Percentiles rank a stretch among this genome's conserved stretches.
Conservation (phyloP, 768 basidiomycete species). For the Crepidotus variabilis region DNA sequence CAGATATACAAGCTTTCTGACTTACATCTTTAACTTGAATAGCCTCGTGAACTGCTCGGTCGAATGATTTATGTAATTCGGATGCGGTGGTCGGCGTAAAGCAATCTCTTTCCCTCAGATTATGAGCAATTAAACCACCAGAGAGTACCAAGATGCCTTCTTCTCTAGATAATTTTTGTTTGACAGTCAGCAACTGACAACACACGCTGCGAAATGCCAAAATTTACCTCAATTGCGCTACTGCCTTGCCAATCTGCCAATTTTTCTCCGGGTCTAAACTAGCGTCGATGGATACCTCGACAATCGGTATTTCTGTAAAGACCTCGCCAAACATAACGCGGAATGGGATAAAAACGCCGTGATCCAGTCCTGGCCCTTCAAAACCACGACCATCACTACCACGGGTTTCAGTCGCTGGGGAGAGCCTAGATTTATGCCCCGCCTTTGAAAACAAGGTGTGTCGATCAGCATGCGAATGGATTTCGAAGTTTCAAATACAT, state of each 20-base stretch:
- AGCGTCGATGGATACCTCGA: constrained; percentile 66
- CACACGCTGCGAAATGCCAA: constrained; percentile 6
- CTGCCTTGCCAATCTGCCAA: constrained; percentile 62
- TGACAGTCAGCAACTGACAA: constrained; percentile 10
- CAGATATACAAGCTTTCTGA: neutral
- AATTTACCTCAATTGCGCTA: constrained; percentile 51
- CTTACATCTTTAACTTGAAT: constrained; percentile 47
- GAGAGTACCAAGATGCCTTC: constrained; percentile 68
- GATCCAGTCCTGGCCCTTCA: constrained; percentile 64
- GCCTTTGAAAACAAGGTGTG: constrained; percentile 31
- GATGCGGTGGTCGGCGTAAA: constrained; percentile 49
- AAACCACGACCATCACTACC: constrained; percentile 67
- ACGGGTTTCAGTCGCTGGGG: constrained; percentile 46
- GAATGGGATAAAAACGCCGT: constrained; percentile 82
- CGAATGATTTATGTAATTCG: constrained; percentile 49
- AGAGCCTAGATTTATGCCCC: constrained; percentile 49
- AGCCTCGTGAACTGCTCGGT: constrained; percentile 56
- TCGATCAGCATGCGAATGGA: neutral
- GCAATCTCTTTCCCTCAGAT: constrained; percentile 49
- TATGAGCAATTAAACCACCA: constrained; percentile 69
- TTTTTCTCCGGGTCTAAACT: constrained; percentile 56
- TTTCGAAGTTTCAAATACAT: neutral
- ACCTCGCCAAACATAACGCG: constrained; percentile 72
- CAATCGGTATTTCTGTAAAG: constrained; percentile 59
- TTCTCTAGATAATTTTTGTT: constrained; percentile 38